Base-by-base conservation (phyloP, 2,329 filamentous ascomycete genomes). In the Diaporthe batatas region DNA sequence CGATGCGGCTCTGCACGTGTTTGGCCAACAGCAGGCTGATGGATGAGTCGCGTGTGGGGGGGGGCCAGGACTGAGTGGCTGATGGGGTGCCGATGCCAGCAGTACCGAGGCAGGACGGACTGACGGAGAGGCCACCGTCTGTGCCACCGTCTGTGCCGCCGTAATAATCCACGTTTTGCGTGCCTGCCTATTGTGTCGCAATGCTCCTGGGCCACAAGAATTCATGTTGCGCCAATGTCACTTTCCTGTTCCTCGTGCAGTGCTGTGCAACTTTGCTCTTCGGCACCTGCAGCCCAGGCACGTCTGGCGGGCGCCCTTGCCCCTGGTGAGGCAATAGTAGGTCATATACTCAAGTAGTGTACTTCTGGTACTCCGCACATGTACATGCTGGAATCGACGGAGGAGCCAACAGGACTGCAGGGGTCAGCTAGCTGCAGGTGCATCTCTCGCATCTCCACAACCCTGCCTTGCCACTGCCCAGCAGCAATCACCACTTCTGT, bases 281-380 rank as follows among this genome's bases (percentile, higher is more conserved):
- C 36, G 58, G 58, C 58, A 62, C 42, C 58, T 62, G 58, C 58
- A 62, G 57, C n/a, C 39, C 39, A 47, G 21, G 57, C 57, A 62
- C 25, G 39, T 62, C 57, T 39, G 36, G n/a, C 57, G 34, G 14
- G 57, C 57, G 34, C 57, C 36, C 57, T 42, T 59, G 23, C 57
- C 57, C 57, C 36, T 42, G n/a, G 57, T 29, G 57, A 59, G 36
- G n/a, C 44, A 44, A 44, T 53, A 29, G 44, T 47, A 47, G 44
- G 16, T 34, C 12, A 59, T 59, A 59, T 59, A n/a, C n/a, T n/a
- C n/a, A n/a, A n/a, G n/a, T n/a, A n/a, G n/a, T n/a, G n/a, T n/a
- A n/a, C n/a, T n/a, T n/a, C n/a, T n/a, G n/a, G n/a, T n/a, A n/a
- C n/a, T n/a, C n/a, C n/a, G n/a, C n/a, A n/a, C n/a, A n/a, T n/a